Base-by-base conservation (phyloP, 352 stramenopile genomes). In the Pythium guiyangense region DNA sequence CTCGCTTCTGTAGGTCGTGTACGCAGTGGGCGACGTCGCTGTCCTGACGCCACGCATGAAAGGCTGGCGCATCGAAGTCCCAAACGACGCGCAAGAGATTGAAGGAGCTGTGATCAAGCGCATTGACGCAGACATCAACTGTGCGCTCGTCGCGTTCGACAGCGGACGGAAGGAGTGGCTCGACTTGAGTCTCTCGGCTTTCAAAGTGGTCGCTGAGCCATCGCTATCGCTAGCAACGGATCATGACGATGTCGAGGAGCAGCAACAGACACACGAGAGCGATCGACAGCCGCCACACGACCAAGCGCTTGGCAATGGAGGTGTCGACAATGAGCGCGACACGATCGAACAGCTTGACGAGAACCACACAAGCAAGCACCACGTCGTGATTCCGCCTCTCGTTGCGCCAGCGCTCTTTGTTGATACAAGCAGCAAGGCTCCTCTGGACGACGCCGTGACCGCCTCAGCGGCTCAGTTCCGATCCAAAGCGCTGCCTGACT, bases 61-160 rank as follows among this genome's bases (percentile, higher is more conserved):
- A 14, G 72, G 72, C 3, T 79, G 62, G 77, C 56, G 78, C 35
- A 66, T 87, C 18, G 72, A 84, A 37, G 62, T 85, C 22, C 29
- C 55, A 34, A 67, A 45, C 29, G 57, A 67, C 15, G 50, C 48
- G 10, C 67, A 74, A 46, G 39, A 48, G 1, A 25, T 62, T 6
- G 70, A 75, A 10, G 15, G 15, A 3, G 70, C 64, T 0, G 52
- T 76, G 11, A 69, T 85, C 49, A 84, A 84, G 54, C 67, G 77
- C 50, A 62, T 85, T 15, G 72, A 87, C 45, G 50, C 49, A 2
- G 68, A 74, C 18, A 73, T 87, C 44, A 87, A 87, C 52, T 85
- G 77, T 48, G 72, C 70, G 15, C 63, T 85, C 18, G 52, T 87
- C 6, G 55, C 62, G 11, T 87, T 85, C 35, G 55, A 60, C 11